Evolutionary conservation across 179 eudicot species (phyloP).

Genomic region (Amaranthus tricolor): DNA sequence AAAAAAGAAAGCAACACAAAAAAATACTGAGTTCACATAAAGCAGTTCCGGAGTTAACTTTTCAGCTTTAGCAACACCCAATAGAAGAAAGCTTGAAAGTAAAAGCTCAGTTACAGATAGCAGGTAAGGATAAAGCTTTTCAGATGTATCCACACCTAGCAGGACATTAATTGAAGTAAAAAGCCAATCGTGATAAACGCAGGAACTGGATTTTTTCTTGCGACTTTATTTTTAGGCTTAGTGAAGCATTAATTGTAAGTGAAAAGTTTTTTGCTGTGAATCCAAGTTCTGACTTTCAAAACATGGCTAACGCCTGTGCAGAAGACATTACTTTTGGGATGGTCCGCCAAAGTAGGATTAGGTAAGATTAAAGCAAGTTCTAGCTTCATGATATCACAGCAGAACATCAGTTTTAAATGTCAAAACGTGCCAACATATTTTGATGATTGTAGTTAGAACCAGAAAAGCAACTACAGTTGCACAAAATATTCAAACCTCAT

Average conservation of each 20-base stretch:
- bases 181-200: not conserved
- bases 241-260: not conserved
- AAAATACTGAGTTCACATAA: not conserved
- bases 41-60: not conserved
- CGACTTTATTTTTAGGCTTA: not conserved
- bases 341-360: not conserved
- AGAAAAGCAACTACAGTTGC: not conserved
- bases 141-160: not conserved
- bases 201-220: not conserved
- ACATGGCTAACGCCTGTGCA: not conserved
- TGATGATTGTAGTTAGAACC: not conserved
- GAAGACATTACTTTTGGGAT: not conserved
- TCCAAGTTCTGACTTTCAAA: not conserved
- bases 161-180: not conserved
- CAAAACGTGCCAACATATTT: not conserved
- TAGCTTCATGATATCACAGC: not conserved
- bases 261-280: not conserved
- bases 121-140: too few species aligned
- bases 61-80: too few species aligned
- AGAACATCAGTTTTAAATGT: not conserved
- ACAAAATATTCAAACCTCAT: not conserved
- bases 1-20: constrained; percentile 5
- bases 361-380: not conserved
- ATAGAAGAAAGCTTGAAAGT: too few species aligned
- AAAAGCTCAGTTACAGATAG: too few species aligned